Evolutionary conservation across 352 stramenopile genomes (phyloP), one percentile per base, ranked within the genome.

Genomic region (Pythium folliculosum): DNA sequence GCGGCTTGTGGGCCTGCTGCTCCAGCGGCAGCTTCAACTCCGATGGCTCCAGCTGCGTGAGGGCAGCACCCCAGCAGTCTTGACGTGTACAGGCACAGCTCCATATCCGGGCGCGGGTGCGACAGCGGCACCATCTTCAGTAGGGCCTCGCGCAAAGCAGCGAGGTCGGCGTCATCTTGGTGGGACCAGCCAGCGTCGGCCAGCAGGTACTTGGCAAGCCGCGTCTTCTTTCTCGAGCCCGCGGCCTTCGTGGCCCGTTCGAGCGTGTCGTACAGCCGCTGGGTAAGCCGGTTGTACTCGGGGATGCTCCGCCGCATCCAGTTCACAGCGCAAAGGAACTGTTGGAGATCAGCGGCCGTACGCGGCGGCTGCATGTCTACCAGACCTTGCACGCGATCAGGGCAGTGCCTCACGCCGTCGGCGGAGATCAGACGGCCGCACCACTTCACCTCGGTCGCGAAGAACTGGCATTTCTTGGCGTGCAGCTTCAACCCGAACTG

Each of bases 261-360:
- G 1, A 77, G 37, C 0, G 60, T n/a, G 0, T 43, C 44, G n/a
- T 75, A 60, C 10, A 78, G 63, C 5, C 27, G 56, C 4, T 25
- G 45, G 1, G 65, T 68, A 1, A 77, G 44, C 5, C 16, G 16
- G 0, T 64, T 69, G 55, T 65, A 76, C 6, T 77, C 38, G 0
- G 71, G 60, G n/a, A 81, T 79, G 43, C 48, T 77, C n/a, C 65
- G 45, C 1, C 65, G 69, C 71, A 77, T 79, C 75, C 70, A 78
- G 30, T 80, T 80, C 1, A 52, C 53, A 0, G 71, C 69, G 44
- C 71, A 78, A 6, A 81, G 30, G 2, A 71, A 72, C 43, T 76
- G 65, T 23, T 72, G 65, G 1, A 79, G 53, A 0, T 78, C 71
- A 5, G 23, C 75, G 27, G 57, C 71, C 1, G 61, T 73, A 16